phyloP scores from a whole-genome alignment of 1,139 yeast species.

The Protomyces pachydermus region DNA sequence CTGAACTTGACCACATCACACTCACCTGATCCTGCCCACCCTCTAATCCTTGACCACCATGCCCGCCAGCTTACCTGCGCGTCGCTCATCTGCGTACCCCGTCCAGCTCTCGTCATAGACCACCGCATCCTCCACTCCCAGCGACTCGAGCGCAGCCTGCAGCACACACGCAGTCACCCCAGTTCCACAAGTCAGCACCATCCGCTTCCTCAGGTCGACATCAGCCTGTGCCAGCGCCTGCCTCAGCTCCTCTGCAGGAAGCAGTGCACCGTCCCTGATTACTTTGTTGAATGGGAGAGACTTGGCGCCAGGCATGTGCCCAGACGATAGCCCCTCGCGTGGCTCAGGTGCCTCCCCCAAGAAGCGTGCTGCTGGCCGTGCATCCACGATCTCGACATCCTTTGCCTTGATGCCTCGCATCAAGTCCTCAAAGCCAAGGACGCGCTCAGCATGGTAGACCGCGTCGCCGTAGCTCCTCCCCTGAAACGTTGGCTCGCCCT shows the following conservation, averaged over 20 bases:
- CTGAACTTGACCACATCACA: not conserved
- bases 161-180: slow-evolving; percentile 90
- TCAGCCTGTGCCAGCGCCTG: slow-evolving; percentile 44
- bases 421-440: slow-evolving; percentile 62
- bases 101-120: slow-evolving; percentile 96
- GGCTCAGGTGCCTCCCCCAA: slow-evolving; percentile 82
- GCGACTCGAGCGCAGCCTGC: slow-evolving; percentile 61
- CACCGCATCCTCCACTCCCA: slow-evolving; percentile 44
- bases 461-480: slow-evolving; percentile 40
- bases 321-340: slow-evolving; percentile 76
- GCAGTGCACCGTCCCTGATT: slow-evolving; percentile 43
- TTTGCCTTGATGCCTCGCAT: slow-evolving; percentile 46
- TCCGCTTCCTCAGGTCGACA: slow-evolving; percentile 50
- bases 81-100: slow-evolving; percentile 41
- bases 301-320: slow-evolving; percentile 77
- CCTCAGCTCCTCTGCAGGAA: slow-evolving; percentile 47
- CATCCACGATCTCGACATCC: slow-evolving; percentile 62
- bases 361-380: slow-evolving; percentile 70
- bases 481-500: not conserved
- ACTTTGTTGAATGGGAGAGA: slow-evolving; percentile 70
- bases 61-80: slow-evolving; percentile 35
- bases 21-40: too few species aligned
- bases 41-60: slow-evolving; percentile 36
- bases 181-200: slow-evolving; percentile 87
- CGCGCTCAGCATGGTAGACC: slow-evolving; percentile 43